Percentiles rank a stretch among this genome's conserved stretches.
Evolutionary conservation across 225 moss, liverwort and hornwort genomes (phyloP).

Genomic region (Anthoceros angustus): DNA sequence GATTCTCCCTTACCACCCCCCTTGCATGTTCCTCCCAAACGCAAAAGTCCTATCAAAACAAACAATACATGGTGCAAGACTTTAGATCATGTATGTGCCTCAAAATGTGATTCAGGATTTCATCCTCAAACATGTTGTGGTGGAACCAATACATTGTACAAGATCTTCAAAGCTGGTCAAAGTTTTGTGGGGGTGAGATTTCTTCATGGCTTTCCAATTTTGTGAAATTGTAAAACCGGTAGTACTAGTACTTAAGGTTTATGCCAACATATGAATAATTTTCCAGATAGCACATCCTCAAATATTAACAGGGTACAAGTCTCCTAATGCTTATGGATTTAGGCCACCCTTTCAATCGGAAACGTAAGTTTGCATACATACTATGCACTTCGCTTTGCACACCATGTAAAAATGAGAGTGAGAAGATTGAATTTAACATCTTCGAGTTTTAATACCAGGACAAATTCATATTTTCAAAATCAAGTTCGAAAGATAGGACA

Average conservation of each 20-base stretch:
- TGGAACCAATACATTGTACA: not conserved
- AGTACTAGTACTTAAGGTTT: too few relatives aligned
- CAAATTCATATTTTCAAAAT: not conserved
- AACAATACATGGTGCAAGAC: not conserved
- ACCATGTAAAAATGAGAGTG: too few relatives aligned
- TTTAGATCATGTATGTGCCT: not conserved
- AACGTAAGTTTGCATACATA: not conserved
- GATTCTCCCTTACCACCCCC: not conserved
- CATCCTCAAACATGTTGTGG: constrained; percentile 4
- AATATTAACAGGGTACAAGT: not conserved
- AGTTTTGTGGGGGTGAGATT: not conserved
- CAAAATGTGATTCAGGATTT: not conserved
- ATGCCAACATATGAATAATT: not conserved
- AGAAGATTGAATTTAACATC: too few relatives aligned
- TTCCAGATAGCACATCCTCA: not conserved
- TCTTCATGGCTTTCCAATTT: too few relatives aligned
- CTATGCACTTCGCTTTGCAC: too few relatives aligned
- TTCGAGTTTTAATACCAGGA: not conserved
- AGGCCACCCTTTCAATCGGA: not conserved
- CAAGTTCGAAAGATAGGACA: constrained; percentile 5
- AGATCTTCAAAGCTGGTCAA: constrained; percentile 1
- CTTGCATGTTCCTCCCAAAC: not conserved
- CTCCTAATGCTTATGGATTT: not conserved
- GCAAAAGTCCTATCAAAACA: not conserved
- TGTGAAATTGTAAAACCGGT: too few relatives aligned